phyloP scores from a whole-genome alignment of 352 stramenopile species.

The Phytopythium oedochilum region DNA sequence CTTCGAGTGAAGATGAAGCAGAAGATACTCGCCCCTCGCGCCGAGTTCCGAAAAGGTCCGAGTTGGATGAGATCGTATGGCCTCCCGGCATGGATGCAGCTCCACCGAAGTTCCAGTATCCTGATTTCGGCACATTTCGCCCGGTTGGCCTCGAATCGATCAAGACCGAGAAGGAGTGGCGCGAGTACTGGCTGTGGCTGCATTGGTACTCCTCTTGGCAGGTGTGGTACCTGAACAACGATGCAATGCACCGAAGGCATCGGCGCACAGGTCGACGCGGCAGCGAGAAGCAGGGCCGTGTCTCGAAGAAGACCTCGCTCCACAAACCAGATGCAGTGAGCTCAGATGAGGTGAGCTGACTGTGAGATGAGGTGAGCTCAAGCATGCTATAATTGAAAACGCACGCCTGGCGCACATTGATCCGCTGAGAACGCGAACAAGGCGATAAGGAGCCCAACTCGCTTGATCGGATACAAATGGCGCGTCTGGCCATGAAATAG shows the following conservation, averaged over 20 bases:
- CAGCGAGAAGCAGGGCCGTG: background rate
- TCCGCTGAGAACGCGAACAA: too few relatives aligned
- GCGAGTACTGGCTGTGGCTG: slow-evolving; percentile 62
- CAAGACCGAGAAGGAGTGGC: slow-evolving; percentile 43
- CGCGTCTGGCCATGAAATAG: too few relatives aligned
- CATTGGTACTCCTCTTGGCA: slow-evolving; percentile 72
- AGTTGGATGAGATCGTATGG: slow-evolving; percentile 29
- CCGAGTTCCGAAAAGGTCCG: background rate
- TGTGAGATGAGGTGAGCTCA: background rate
- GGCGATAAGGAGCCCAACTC: too few relatives aligned
- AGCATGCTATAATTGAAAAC: background rate
- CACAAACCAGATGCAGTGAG: background rate
- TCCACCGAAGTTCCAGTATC: slow-evolving; percentile 15
- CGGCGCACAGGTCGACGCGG: background rate
- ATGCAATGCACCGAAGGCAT: background rate
- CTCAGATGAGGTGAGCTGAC: too few relatives aligned
- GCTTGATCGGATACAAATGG: too few relatives aligned
- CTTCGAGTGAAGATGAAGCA: background rate
- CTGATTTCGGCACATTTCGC: slow-evolving; percentile 26
- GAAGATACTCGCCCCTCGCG: background rate
- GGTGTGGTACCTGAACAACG: slow-evolving; percentile 51
- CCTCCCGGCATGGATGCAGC: slow-evolving; percentile 47
- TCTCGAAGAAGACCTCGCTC: background rate
- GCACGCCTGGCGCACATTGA: too few relatives aligned
- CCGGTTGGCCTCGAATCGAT: slow-evolving; percentile 48